phyloP scores from a whole-genome alignment of 2,329 filamentous ascomycete genomes.

The Purpureocillium takamizusanense region DNA sequence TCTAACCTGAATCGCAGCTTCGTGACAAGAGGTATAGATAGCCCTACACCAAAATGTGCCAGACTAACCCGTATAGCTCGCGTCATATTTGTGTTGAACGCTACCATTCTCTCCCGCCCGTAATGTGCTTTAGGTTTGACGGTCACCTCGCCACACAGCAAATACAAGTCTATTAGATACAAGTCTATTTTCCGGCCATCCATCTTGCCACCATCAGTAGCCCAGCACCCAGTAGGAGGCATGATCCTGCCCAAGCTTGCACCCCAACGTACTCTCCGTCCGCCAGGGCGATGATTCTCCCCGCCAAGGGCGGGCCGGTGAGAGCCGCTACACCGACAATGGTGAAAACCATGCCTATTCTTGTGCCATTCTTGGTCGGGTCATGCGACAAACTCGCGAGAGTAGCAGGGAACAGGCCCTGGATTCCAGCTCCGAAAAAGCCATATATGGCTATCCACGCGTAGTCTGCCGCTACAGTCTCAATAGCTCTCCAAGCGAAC shows the following conservation, averaged over 20 bases:
- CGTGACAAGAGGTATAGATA: no score
- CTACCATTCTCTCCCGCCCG: no score
- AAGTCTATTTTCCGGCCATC: no score
- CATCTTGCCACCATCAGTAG: constrained; percentile 31
- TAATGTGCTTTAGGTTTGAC: no score
- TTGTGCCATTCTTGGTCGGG: constrained; percentile 41
- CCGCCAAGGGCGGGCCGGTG: constrained; percentile 45
- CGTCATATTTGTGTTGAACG: no score
- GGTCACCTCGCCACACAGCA: no score
- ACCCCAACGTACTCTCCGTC: constrained; percentile 38
- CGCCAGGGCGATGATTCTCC: constrained; percentile 35
- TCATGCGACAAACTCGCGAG: constrained; percentile 38
- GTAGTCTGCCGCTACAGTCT: constrained; percentile 29
- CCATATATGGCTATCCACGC: constrained; percentile 57
- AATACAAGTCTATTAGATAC: no score
- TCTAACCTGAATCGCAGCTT: no score
- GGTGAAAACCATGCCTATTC: constrained; percentile 53
- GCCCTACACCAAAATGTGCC: no score
- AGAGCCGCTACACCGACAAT: constrained; percentile 45
- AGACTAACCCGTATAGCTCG: no score
- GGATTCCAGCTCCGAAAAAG: constrained; percentile 52
- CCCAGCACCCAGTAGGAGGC: constrained; percentile 31
- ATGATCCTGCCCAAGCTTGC: constrained; percentile 39
- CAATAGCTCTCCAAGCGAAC: constrained; percentile 45
- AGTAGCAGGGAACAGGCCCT: constrained; percentile 55